phyloP scores from a whole-genome alignment of 371 early-diverging fungal genomes.

The Catenaria anguillulae region DNA sequence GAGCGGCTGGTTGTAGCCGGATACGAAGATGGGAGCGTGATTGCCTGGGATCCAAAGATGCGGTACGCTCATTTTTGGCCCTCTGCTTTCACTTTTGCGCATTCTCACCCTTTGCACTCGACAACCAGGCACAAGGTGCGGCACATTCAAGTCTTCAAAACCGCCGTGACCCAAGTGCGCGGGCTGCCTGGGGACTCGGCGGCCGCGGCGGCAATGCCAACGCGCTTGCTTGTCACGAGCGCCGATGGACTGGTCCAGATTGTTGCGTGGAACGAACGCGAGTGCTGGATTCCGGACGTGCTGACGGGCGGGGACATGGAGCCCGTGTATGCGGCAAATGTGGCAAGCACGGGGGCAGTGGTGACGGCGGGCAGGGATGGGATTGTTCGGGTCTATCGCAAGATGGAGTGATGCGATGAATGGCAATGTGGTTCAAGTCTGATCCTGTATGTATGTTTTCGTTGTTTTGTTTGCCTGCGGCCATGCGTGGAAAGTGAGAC shows the following conservation, averaged over 20 bases:
- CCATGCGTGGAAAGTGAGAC: no score
- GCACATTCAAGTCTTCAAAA: background rate
- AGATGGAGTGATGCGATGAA: no score
- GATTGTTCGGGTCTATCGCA: background rate
- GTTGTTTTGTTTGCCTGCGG: no score
- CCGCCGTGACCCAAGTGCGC: background rate
- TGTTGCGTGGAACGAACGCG: background rate
- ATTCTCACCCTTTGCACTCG: background rate
- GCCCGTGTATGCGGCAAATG: background rate
- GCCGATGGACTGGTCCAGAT: background rate
- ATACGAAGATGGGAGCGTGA: constrained; percentile 1
- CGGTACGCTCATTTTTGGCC: background rate
- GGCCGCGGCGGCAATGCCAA: no score
- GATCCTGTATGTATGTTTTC: no score
- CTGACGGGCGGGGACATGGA: constrained; percentile 5
- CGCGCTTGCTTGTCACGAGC: background rate
- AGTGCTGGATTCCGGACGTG: background rate
- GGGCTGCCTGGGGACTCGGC: no score
- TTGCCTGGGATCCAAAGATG: background rate
- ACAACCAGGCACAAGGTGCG: background rate
- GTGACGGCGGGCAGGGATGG: constrained; percentile 3
- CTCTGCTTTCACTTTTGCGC: background rate
- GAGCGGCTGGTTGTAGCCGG: background rate
- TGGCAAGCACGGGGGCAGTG: background rate
- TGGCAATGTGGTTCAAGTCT: no score